These are phyloP conservation scores for Alloteropsis semialata DNA, from an alignment of 176 grass and related monocot genomes.

Conservation along the genomic window DNA sequence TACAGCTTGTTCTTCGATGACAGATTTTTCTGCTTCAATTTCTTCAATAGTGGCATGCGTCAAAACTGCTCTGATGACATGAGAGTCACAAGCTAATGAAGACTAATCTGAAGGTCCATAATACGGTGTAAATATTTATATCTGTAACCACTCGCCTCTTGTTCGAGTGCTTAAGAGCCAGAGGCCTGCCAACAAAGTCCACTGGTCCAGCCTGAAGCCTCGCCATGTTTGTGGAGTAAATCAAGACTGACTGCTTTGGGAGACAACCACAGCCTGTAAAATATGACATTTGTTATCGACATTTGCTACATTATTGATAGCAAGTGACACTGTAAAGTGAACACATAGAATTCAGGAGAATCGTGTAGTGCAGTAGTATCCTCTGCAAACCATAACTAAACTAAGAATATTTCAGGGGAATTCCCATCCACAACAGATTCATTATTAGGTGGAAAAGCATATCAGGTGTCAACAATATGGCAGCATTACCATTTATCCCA, in stretches of 20 bases:
- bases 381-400: neutral
- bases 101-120: conserved; percentile 7
- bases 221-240: conserved; percentile 9
- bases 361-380: neutral
- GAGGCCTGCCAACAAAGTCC: conserved; percentile 25
- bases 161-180: conserved; percentile 15
- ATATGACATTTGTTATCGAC: neutral
- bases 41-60: conserved; percentile 95
- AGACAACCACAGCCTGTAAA: conserved; percentile 37
- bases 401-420: neutral
- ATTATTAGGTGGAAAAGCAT: neutral
- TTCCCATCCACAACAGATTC: neutral
- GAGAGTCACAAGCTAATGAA: conserved; percentile 30
- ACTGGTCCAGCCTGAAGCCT: conserved; percentile 12
- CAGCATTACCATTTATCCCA: neutral
- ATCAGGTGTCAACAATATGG: neutral
- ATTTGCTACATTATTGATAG: neutral
- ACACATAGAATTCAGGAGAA: neutral
- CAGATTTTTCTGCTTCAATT: conserved; percentile 86
- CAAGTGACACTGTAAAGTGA: neutral
- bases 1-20: conserved; percentile 81
- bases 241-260: neutral
- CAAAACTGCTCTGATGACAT: conserved; percentile 63
- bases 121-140: neutral
- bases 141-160: conserved; percentile 42